Conservation (phyloP, 2,329 filamentous ascomycete species). For the Cordyceps militaris region DNA sequence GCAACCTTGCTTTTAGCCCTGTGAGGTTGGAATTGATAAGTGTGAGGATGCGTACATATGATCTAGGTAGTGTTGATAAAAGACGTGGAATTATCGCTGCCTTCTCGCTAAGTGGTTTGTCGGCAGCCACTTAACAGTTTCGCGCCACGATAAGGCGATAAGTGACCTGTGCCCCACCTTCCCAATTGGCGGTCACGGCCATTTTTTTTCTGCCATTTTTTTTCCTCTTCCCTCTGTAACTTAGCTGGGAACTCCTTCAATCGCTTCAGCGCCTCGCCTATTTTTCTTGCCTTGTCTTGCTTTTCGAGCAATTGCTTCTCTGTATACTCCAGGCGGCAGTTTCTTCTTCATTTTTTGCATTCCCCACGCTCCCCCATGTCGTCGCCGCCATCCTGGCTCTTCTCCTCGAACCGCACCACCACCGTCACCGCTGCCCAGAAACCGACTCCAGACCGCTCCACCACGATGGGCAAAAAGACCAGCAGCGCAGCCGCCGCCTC, state of each 20-base stretch:
- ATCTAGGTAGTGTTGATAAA: no score
- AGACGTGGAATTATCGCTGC: no score
- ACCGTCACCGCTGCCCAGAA: slow-evolving; percentile 12
- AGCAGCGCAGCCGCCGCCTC: slow-evolving; percentile 18
- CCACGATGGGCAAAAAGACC: slow-evolving; percentile 30
- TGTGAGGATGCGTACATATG: no score
- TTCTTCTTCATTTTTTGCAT: background rate
- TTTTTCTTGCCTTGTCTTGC: background rate
- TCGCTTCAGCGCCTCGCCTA: background rate
- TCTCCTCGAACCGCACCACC: slow-evolving; percentile 31
- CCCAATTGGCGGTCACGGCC: slow-evolving; percentile 2
- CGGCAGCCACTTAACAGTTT: no score
- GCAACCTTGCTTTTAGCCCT: no score
- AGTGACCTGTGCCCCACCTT: slow-evolving; percentile 2
- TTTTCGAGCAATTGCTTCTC: background rate
- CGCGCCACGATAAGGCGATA: background rate
- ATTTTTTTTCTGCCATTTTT: slow-evolving; percentile 10
- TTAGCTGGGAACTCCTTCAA: background rate
- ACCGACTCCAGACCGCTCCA: slow-evolving; percentile 9
- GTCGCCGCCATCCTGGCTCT: slow-evolving; percentile 35
- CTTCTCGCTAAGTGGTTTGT: no score
- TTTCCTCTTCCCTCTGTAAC: background rate
- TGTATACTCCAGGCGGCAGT: background rate
- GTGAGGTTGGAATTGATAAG: no score
- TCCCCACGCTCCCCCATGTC: slow-evolving; percentile 24